A percentile compares a stretch with the other conserved stretches of the same genome.
These are phyloP conservation scores for Gracilaria gracilis DNA, from an alignment of 23 red algal species.

Conservation along the genomic window DNA sequence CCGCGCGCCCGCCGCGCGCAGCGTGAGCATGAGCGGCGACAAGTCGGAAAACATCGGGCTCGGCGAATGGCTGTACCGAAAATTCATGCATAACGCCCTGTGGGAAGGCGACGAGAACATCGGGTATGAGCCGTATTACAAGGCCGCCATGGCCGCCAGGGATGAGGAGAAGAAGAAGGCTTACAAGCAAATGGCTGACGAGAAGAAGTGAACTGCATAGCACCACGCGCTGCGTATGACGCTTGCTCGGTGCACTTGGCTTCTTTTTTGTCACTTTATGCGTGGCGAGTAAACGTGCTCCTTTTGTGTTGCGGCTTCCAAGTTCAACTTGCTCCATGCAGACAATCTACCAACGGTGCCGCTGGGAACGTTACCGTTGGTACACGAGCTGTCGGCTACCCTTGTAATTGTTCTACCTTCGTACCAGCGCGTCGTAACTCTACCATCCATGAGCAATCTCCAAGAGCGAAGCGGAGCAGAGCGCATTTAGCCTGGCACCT, in stretches of 20 bases:
- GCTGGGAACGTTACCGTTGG: too few species aligned
- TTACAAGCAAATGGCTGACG: conserved; percentile 25
- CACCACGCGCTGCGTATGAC: neutral
- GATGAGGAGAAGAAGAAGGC: conserved; percentile 67
- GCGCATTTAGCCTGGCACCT: too few species aligned
- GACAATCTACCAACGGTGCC: too few species aligned
- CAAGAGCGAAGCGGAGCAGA: too few species aligned
- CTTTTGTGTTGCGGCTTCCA: neutral
- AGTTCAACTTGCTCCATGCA: too few species aligned
- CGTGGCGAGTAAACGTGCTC: neutral
- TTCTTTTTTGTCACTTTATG: neutral
- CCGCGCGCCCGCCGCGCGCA: too few species aligned
- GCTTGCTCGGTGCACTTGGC: too few species aligned
- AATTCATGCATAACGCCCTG: conserved; percentile 64
- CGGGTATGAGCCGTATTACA: conserved; percentile 64
- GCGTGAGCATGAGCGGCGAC: neutral
- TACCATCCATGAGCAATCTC: too few species aligned
- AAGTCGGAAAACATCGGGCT: conserved; percentile 35
- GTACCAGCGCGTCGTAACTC: too few species aligned
- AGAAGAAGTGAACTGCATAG: neutral
- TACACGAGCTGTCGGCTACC: too few species aligned
- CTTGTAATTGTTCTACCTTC: too few species aligned
- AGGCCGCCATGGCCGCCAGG: conserved; percentile 53
- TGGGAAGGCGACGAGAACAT: conserved; percentile 59
- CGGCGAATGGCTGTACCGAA: conserved; percentile 48